Conservation (phyloP, 78 protist genomes). For the Dictyostelium citrinum region DNA sequence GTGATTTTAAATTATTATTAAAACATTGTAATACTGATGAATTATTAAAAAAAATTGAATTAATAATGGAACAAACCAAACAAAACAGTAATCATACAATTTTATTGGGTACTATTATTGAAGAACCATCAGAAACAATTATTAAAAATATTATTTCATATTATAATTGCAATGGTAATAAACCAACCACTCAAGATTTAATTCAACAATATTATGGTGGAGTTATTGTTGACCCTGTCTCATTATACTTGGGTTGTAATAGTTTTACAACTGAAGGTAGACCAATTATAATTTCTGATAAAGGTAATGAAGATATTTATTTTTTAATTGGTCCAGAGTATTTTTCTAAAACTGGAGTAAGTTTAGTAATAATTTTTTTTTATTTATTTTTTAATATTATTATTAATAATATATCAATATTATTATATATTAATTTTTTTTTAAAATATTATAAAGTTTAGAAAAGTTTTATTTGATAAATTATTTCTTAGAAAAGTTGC, state of each 20-base stretch:
- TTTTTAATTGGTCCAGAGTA: conserved; percentile 15
- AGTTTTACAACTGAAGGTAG: conserved; percentile 36
- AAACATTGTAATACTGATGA: background rate
- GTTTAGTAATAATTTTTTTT: too few species aligned
- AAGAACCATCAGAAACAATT: conserved; percentile 31
- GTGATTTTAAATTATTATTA: conserved; percentile 23
- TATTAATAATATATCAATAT: background rate
- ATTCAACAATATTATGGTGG: conserved; percentile 59
- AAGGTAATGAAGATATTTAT: conserved; percentile 38
- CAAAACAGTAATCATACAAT: background rate
- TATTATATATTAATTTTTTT: background rate
- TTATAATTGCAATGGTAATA: background rate
- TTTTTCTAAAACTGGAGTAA: background rate
- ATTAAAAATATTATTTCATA: conserved; percentile 2
- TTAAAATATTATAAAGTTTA: background rate
- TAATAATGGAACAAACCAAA: conserved; percentile 52
- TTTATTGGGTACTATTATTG: conserved; percentile 20
- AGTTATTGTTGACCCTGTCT: background rate
- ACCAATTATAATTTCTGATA: conserved; percentile 33
- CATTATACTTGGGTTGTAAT: conserved; percentile 41
- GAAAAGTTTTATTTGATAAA: conserved; percentile 38
- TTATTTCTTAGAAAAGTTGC: conserved; percentile 17
- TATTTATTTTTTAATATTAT: too few species aligned
- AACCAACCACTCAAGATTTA: conserved; percentile 5
- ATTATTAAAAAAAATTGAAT: background rate